Evolutionary conservation across 2,329 filamentous ascomycete genomes (phyloP).

Genomic region (Fusarium xylarioides): DNA sequence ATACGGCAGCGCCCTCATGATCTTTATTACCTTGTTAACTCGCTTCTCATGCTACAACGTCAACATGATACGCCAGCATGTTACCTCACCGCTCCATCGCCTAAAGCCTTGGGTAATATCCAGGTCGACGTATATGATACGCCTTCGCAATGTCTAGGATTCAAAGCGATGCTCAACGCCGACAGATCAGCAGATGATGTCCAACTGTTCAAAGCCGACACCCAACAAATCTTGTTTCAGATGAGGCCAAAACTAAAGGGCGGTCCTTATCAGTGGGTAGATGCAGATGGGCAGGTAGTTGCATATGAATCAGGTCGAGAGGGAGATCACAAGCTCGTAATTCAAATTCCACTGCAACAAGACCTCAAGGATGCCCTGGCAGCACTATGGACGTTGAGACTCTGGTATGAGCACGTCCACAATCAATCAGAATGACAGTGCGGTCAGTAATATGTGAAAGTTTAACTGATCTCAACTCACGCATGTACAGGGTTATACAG

Average conservation of each 20-base stretch:
- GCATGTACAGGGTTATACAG: not conserved
- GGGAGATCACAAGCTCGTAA: not conserved
- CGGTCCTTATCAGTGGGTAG: constrained; percentile 19
- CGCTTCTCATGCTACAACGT: not conserved
- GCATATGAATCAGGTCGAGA: not conserved
- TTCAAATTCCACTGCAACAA: not conserved
- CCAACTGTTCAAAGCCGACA: not conserved
- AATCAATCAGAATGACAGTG: not conserved
- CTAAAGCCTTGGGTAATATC: constrained; percentile 15
- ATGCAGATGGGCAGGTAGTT: not conserved
- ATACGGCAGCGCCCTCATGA: not conserved
- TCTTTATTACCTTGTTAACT: constrained; percentile 25
- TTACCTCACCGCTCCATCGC: constrained; percentile 23
- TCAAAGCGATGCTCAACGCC: constrained; percentile 8
- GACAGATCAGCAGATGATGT: constrained; percentile 12
- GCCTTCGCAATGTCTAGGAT: not conserved
- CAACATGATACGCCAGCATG: not conserved
- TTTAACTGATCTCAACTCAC: not conserved
- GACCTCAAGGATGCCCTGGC: constrained; percentile 2
- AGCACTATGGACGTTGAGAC: constrained; percentile 20
- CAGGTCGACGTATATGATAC: not conserved
- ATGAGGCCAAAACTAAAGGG: constrained; percentile 7
- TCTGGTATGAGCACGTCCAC: constrained; percentile 15
- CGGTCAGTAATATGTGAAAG: not conserved
- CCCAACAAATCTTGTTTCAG: constrained; percentile 6